Base-by-base conservation (phyloP, 371 early-diverging fungal genomes). In the Mortierella sp. region DNA sequence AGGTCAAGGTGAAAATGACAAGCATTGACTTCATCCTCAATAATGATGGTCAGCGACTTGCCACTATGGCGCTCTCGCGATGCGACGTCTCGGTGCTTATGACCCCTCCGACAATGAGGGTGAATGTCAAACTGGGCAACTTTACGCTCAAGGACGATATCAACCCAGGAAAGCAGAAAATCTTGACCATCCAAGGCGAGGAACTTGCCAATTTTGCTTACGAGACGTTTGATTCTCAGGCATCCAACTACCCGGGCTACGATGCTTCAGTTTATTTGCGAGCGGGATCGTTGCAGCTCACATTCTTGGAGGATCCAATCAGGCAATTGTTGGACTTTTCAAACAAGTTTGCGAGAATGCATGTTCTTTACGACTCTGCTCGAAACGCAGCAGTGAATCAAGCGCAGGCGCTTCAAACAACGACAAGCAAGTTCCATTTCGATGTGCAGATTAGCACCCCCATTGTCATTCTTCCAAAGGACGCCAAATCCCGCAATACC, bases 361-460 rank as follows among this genome's bases (percentile, higher is more conserved):
- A 96, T 54, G 83, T 86, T 18, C 81, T 96, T 2, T 91, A 94
- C 63, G 98, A 98, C 62, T 82, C 90, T 7, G 98, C 98, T 2
- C 83, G 97, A 10, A 82, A 83, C 27, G 94, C 95, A 5, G 96
- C 96, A 2, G 84, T 89, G 0, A 89, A 94, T 56, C 87, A 90
- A 31, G 94, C 95, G 3, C 85, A 88, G 30, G 91, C 93, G 52
- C 82, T 94, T 24, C 91, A 91, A 51, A 89, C 92, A 51, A 82
- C 87, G n/a, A 82, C 83, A 42, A 83, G 90, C 30, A 91, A 90
- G 61, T 90, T 93, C 45, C 93, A 94, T 59, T 95, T 94, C 80
- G 93, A 96, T 65, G 82, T 97, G 14, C 69, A 81, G 10, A 86
- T 98, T 73, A 85, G 88, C n/a, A 90, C 97, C 21, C 99, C 99